Conservation (phyloP, 768 basidiomycete species). For the Tulasnella sp. region DNA sequence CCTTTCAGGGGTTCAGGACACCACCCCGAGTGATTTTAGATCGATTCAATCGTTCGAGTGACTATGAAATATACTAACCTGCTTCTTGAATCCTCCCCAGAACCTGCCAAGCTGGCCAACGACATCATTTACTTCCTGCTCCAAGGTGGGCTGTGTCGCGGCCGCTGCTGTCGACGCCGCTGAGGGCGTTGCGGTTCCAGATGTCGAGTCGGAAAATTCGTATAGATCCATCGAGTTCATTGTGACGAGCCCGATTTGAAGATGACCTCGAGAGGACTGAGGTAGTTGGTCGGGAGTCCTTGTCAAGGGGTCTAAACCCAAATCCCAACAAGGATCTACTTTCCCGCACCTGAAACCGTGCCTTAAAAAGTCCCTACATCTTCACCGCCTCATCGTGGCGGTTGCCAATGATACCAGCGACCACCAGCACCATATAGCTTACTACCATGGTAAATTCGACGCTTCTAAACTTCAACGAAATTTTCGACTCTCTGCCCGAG, state of each 20-base stretch:
- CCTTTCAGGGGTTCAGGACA: conserved; percentile 42
- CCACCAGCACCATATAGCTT: neutral
- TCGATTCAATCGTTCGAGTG: neutral
- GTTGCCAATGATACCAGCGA: neutral
- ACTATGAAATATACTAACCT: conserved; percentile 48
- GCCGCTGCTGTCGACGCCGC: conserved; percentile 30
- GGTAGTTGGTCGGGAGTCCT: neutral
- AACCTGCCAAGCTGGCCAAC: conserved; percentile 80
- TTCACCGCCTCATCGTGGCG: neutral
- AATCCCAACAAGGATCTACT: conserved; percentile 2
- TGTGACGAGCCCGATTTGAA: conserved; percentile 12
- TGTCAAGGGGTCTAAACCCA: neutral
- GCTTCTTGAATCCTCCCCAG: conserved; percentile 89
- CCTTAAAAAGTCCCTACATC: neutral
- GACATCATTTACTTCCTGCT: conserved; percentile 86
- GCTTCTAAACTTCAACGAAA: neutral
- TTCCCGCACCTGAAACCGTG: neutral
- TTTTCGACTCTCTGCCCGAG: neutral
- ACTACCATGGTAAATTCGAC: neutral
- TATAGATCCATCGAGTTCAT: conserved; percentile 78
- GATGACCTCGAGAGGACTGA: neutral
- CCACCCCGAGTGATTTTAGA: neutral
- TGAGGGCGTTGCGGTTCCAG: conserved; percentile 15
- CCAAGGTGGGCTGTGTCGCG: conserved; percentile 54
- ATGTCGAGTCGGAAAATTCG: conserved; percentile 48